Evolutionary conservation across 345 rosid genomes (phyloP).

Genomic region (Eucalyptus grandis): DNA sequence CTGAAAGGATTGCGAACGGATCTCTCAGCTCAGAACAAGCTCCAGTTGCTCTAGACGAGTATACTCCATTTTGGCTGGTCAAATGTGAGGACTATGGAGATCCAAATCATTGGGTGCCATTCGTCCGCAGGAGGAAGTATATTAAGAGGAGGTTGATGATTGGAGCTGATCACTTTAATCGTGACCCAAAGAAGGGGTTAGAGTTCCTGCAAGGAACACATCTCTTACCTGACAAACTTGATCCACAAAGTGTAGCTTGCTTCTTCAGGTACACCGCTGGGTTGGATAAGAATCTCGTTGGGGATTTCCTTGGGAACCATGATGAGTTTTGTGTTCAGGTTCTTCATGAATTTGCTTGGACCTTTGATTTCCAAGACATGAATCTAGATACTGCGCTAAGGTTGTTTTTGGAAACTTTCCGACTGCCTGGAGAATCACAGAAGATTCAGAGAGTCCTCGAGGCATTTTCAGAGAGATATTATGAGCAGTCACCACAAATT

Average conservation of each 20-base stretch:
- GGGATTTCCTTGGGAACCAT: constrained; percentile 97
- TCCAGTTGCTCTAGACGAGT: constrained; percentile 75
- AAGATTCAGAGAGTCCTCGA: constrained; percentile 97
- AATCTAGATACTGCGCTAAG: constrained; percentile 91
- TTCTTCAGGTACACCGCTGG: constrained; percentile 97
- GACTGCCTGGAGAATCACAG: constrained; percentile 98
- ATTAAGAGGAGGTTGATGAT: constrained; percentile 97
- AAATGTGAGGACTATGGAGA: constrained; percentile 79
- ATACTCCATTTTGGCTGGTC: constrained; percentile 97
- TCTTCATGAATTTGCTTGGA: constrained; percentile 98
- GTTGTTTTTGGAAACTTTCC: constrained; percentile 85
- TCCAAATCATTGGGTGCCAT: constrained; percentile 86
- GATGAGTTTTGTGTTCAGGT: constrained; percentile 98
- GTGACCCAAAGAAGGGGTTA: constrained; percentile 97
- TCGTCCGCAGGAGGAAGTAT: constrained; percentile 83
- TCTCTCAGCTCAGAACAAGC: constrained; percentile 50
- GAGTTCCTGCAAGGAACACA: constrained; percentile 98
- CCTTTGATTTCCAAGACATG: constrained; percentile 98
- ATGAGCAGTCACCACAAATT: constrained; percentile 89
- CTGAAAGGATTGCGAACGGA: constrained; percentile 87
- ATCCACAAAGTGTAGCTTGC: constrained; percentile 99
- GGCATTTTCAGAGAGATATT: constrained; percentile 96
- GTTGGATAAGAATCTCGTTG: constrained; percentile 96
- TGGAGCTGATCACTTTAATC: constrained; percentile 99
- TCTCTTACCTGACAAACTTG: constrained; percentile 96